Conservation (phyloP, 805 yeast species). For the Pichia sporocuriosa region DNA sequence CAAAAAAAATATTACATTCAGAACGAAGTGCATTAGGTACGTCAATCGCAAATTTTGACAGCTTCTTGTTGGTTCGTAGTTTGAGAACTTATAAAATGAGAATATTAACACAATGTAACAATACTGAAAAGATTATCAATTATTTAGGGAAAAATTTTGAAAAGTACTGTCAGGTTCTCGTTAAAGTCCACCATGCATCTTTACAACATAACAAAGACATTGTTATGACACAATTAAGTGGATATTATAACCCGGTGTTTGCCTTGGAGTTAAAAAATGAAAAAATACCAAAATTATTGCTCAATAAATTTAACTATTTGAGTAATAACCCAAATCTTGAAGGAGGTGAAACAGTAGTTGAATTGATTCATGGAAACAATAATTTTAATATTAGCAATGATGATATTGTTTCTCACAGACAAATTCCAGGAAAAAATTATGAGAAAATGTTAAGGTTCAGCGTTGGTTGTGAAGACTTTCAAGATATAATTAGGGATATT, state of each 20-base stretch:
- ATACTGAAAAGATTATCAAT: constrained; percentile 36
- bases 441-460: constrained; percentile 39
- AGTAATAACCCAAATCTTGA: constrained; percentile 42
- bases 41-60: constrained; percentile 45
- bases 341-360: constrained; percentile 49
- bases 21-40: constrained; percentile 45
- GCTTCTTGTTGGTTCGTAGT: constrained; percentile 41
- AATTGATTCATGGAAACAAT: constrained; percentile 32
- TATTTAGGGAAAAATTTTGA: constrained; percentile 31
- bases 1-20: constrained; percentile 28
- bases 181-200: constrained; percentile 40
- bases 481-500: constrained; percentile 44
- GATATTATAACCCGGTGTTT: constrained; percentile 42
- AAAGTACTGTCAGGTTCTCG: constrained; percentile 30
- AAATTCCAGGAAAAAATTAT: background rate
- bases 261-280: constrained; percentile 34
- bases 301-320: constrained; percentile 41
- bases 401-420: background rate
- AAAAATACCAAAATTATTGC: constrained; percentile 33
- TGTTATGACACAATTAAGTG: constrained; percentile 36
- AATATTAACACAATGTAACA: constrained; percentile 39
- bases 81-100: constrained; percentile 46
- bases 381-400: constrained; percentile 24
- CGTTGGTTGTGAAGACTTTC: constrained; percentile 47
- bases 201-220: constrained; percentile 35